Conservation (phyloP, 1,284 basidiomycete genomes). For the Heterobasidion irregulare region DNA sequence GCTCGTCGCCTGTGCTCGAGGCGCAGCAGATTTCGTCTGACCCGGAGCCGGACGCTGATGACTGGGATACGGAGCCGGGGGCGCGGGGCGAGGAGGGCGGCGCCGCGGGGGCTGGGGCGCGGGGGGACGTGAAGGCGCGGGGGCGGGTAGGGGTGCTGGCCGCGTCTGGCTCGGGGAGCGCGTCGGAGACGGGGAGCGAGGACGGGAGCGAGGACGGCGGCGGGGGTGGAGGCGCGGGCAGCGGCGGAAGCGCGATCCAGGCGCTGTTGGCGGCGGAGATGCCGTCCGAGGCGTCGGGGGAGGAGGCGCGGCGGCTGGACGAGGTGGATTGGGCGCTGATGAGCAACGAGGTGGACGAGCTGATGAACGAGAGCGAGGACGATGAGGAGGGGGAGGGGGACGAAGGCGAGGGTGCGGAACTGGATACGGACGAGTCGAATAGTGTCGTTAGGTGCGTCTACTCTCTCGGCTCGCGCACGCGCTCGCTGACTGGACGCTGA, state of each 20-base stretch:
- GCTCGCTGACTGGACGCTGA: not conserved
- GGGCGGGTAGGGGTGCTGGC: no score
- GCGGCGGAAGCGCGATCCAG: not conserved
- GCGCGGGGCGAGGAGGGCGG: conserved; percentile 7
- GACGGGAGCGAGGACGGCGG: no score
- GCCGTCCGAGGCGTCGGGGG: conserved; percentile 14
- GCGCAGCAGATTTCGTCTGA: conserved; percentile 55
- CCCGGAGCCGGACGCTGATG: conserved; percentile 54
- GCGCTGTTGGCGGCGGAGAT: not conserved
- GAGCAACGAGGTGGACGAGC: conserved; percentile 35
- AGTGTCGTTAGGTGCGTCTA: conserved; percentile 40
- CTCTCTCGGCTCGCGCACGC: not conserved
- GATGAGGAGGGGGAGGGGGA: conserved; percentile 22
- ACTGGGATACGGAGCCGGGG: conserved; percentile 46
- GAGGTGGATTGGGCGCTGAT: conserved; percentile 72
- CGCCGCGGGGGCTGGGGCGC: not conserved
- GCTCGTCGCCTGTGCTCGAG: conserved; percentile 34
- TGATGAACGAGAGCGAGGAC: conserved; percentile 41
- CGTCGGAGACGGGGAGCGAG: no score
- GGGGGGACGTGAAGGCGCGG: no score
- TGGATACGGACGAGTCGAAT: conserved; percentile 36
- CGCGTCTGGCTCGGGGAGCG: no score
- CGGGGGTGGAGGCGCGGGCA: not conserved
- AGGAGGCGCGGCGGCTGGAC: conserved; percentile 19
- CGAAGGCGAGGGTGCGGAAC: not conserved